Conservation (phyloP, 2,329 filamentous ascomycete genomes). For the Shiraia sp. region DNA sequence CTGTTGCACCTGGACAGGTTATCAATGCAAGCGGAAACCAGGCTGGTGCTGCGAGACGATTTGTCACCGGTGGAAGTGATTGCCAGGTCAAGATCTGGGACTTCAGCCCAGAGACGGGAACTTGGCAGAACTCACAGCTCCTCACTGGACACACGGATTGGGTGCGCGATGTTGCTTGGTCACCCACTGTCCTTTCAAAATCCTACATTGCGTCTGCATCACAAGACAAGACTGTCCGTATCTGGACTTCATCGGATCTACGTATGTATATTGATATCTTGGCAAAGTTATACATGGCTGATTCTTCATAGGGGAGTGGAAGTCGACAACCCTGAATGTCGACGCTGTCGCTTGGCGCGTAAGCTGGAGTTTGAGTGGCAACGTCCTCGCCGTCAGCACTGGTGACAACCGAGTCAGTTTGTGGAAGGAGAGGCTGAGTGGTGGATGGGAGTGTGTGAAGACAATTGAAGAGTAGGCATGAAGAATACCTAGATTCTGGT, state of each 20-base stretch:
- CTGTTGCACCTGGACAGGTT: slow-evolving; percentile 79
- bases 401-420: slow-evolving; percentile 95
- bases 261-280: slow-evolving; percentile 25
- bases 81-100: slow-evolving; percentile 94
- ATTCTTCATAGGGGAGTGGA: slow-evolving; percentile 69
- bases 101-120: slow-evolving; percentile 61
- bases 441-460: slow-evolving; percentile 97
- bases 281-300: slow-evolving; percentile 46
- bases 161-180: slow-evolving; percentile 98
- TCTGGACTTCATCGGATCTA: slow-evolving; percentile 73
- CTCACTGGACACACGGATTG: slow-evolving; percentile 88
- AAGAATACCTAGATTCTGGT: background rate
- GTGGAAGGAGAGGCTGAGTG: slow-evolving; percentile 98
- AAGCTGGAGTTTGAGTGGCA: slow-evolving; percentile 96
- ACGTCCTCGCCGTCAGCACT: slow-evolving; percentile 90
- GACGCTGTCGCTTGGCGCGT: slow-evolving; percentile 93
- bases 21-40: slow-evolving; percentile 69
- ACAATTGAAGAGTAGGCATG: slow-evolving; percentile 78
- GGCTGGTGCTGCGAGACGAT: slow-evolving; percentile 66
- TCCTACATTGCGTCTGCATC: slow-evolving; percentile 94
- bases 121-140: slow-evolving; percentile 56
- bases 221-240: slow-evolving; percentile 95
- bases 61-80: slow-evolving; percentile 94
- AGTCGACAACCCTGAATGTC: slow-evolving; percentile 81
- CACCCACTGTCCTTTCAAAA: slow-evolving; percentile 90